phyloP scores from a whole-genome alignment of 768 basidiomycete species.

The Galerina marginata region DNA sequence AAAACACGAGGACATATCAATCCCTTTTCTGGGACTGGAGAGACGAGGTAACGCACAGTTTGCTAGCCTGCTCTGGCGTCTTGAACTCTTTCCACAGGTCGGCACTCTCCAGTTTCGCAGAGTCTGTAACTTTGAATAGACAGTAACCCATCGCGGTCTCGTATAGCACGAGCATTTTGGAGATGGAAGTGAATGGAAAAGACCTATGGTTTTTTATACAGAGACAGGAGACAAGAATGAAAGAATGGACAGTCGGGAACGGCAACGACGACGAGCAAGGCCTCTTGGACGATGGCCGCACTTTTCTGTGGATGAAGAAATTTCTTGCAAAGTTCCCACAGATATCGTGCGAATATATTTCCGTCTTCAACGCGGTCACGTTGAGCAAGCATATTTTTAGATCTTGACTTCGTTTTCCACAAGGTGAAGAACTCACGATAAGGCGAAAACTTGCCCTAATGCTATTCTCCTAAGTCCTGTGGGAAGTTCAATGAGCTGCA shows the following conservation, averaged over 20 bases:
- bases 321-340: conserved; percentile 36
- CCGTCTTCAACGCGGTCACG: conserved; percentile 11
- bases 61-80: conserved; percentile 89
- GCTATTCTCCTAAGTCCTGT: not conserved
- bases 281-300: conserved; percentile 18
- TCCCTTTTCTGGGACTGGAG: not conserved
- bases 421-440: not conserved
- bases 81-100: conserved; percentile 94
- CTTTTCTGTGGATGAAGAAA: conserved; percentile 36
- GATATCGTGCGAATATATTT: conserved; percentile 31
- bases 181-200: conserved; percentile 11
- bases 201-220: not conserved
- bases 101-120: conserved; percentile 84
- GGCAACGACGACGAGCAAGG: conserved; percentile 26
- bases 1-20: not conserved
- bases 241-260: conserved; percentile 14
- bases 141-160: conserved; percentile 97
- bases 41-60: conserved; percentile 66
- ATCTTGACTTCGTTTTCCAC: not conserved
- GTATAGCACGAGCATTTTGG: conserved; percentile 91
- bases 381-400: conserved; percentile 1
- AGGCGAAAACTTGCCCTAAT: not conserved
- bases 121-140: conserved; percentile 93
- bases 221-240: not conserved
- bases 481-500: conserved; percentile 6